Evolutionary conservation across 129 eudicot species (phyloP), one percentile per base, ranked within the genome.

Genomic region (Artemisia annua): DNA sequence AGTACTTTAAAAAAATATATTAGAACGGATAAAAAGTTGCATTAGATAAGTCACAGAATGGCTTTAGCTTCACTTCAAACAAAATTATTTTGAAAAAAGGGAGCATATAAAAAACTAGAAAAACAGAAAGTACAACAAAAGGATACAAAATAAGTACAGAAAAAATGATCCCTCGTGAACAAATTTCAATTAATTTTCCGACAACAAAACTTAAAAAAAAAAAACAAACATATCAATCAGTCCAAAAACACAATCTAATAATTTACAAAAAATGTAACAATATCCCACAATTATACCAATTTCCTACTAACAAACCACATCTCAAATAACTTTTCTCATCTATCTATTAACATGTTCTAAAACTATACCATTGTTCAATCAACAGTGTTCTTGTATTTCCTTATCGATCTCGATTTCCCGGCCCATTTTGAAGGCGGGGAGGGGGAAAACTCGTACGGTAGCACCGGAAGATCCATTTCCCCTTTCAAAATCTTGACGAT

Each of bases 401-500:
- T 85, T 73, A 87, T 80, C 16, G 95, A 87, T 51, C 85, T 75
- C 8, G 91, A 85, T 60, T 84, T 80, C 53, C 83, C 90, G 63
- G 63, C 81, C 20, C 70, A 22, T 74, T 81, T 93, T 3, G 96
- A 82, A 74, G 97, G 99, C 3, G 99, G 97, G 24, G 99, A 90
- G 0, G 97, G 96, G 30, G 97, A 90, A 61, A 90, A 89, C 85
- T 88, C 91, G 51, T 81, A 95, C 7, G 99, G 97, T 12, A 80
- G 81, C 13, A 69, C 43, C 17, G 93, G 94, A 5, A 90, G 88
- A 12, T 95, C 97, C 82, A 88, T 88, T 63, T 95, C 97, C 32
- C 99, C 97, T 81, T 76, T 80, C 87, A 95, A 82, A 49, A 91
- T 78, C 87, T 83, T 95, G 5, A 95, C 91, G 66, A 95, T 81